phyloP scores from a whole-genome alignment of 257 asterid genomes.

The Mitragyna speciosa region DNA sequence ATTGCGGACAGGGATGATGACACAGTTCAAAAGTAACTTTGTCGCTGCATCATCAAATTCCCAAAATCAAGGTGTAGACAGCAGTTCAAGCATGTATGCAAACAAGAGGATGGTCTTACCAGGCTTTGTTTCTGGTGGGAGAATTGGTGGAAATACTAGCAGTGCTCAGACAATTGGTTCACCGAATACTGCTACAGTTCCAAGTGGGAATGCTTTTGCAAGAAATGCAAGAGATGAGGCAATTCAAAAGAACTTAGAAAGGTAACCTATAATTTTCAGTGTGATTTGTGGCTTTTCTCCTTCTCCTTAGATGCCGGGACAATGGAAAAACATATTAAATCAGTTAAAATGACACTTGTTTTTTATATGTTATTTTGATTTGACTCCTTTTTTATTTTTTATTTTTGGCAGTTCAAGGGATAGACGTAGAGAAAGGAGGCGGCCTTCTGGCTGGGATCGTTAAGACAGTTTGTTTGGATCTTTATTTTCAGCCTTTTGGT shows the following conservation, averaged over 20 bases:
- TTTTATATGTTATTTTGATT: neutral
- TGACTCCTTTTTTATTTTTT: neutral
- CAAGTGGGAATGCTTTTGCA: conserved; percentile 29
- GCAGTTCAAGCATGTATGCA: conserved; percentile 40
- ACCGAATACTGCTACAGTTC: conserved; percentile 35
- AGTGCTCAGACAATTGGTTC: conserved; percentile 42
- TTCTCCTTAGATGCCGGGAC: neutral
- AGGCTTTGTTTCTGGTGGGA: conserved; percentile 95
- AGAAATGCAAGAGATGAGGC: conserved; percentile 40
- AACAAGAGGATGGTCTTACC: conserved; percentile 55
- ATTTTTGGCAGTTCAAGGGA: conserved; percentile 47
- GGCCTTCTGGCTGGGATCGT: conserved; percentile 97
- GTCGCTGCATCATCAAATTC: conserved; percentile 87
- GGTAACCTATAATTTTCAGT: conserved; percentile 38
- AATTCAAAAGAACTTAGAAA: conserved; percentile 43
- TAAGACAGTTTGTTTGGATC: conserved; percentile 19
- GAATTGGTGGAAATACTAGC: conserved; percentile 76
- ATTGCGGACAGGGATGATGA: conserved; percentile 69
- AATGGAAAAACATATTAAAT: neutral
- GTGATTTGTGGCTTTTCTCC: neutral
- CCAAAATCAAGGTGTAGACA: conserved; percentile 53
- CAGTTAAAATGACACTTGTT: neutral
- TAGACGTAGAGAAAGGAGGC: conserved; percentile 76
- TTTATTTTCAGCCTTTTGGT: neutral
- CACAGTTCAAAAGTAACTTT: conserved; percentile 77